Base-by-base conservation (phyloP, 441 rosid species). In the Erysimum cheiri region DNA sequence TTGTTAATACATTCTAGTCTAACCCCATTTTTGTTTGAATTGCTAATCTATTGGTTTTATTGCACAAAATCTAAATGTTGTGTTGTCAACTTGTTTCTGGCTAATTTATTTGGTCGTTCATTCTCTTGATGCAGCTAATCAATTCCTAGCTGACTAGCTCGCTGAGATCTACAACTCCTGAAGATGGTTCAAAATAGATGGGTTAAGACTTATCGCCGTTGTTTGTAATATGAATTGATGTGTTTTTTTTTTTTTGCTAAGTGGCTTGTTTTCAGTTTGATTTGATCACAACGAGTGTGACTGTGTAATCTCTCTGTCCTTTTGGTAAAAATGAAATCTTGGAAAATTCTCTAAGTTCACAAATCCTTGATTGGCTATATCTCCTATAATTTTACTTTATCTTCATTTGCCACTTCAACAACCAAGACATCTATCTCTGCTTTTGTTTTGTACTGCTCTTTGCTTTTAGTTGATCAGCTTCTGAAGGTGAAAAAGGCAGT, bases 221-320 rank as follows among this genome's bases (percentile, higher is more conserved):
- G 44, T 47, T 47, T 72, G 64, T 72, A 57, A 64, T 56, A 72
- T 72, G 43, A 3, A 39, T 39, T 39, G 14, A 39, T 2, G 4
- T 1, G 22, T n/a, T n/a, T n/a, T n/a, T 19, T 3, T 17, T 40
- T 19, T 19, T 1, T 29, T 32, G 24, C 15, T 14, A 14, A 26
- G 24, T 64, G 58, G 32, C 5, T 0, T 57, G n/a, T 24, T 24
- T 58, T 46, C n/a, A 13, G 44, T 64, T 64, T 54, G 22, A 19
- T 19, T 19, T 19, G 22, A 19, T 19, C 22, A 19, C 22, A 19
- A 19, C 22, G 50, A 62, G 12, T 24, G 49, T 35, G 11, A n/a
- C 33, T 19, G 22, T 32, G 3, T 41, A 62, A 71, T 56, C 48
- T 44, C 49, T 52, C 22, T 52, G 6, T 35, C 61, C 15, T 47